Conservation (phyloP, 306 rosid genomes). For the Trichosanthes cucumerina region DNA sequence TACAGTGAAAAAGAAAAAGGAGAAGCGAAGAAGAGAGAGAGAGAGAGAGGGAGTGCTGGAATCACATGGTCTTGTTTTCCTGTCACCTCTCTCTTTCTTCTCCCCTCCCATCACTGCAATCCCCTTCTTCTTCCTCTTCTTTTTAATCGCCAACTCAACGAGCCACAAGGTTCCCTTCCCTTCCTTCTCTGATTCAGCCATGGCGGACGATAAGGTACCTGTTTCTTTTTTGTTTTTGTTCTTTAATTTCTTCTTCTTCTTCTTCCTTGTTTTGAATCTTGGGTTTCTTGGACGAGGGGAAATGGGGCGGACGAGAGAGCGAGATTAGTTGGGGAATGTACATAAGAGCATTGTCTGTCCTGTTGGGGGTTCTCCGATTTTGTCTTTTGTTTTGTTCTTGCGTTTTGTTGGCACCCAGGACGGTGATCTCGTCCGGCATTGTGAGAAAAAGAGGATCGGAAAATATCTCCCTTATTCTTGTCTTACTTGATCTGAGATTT, state of each 20-base stretch:
- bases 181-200: slow-evolving; percentile 16
- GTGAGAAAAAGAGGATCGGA: slow-evolving; percentile 3
- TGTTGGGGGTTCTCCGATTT: neutral
- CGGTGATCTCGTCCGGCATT: slow-evolving; percentile 6
- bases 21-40: neutral
- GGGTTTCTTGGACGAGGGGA: neutral
- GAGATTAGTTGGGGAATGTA: neutral
- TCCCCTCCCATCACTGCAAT: slow-evolving; percentile 2
- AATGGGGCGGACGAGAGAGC: neutral
- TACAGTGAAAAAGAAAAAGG: neutral
- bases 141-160: slow-evolving; percentile 14
- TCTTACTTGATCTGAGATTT: neutral
- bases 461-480: neutral
- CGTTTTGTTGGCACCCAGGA: neutral
- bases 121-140: slow-evolving; percentile 26
- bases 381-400: neutral
- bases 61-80: slow-evolving; percentile 88
- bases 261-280: neutral
- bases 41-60: slow-evolving; percentile 42
- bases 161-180: neutral
- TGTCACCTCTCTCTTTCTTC: slow-evolving; percentile 38
- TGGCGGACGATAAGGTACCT: slow-evolving; percentile 90
- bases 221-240: neutral
- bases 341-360: neutral
- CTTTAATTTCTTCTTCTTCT: neutral